Base-by-base conservation (phyloP, 805 yeast genomes). In the Candida odintsovae region DNA sequence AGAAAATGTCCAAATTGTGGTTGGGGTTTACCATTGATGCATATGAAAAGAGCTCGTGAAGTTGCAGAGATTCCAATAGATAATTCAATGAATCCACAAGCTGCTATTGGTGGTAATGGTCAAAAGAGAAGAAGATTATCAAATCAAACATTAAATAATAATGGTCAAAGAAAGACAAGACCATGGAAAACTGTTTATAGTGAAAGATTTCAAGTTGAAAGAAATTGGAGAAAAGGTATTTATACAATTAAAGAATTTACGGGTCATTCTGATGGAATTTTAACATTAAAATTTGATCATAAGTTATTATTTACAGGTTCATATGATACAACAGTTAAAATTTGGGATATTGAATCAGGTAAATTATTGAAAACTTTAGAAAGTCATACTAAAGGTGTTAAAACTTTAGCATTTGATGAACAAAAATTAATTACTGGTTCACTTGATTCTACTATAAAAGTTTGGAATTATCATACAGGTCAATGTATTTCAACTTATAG, bases 1-100 rank as follows among this genome's bases (percentile, higher is more conserved):
- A 76, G 95, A 50, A 94, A 94, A 65, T 94, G 99, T 69, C 96
- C 97, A 36, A 88, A 88, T 61, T 94, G 99, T 69, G 99, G 99
- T 15, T 94, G 99, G 99, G 99, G 99, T 5, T 73, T 94, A 53
- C 99, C 99, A 3, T 69, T 94, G 49, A 78, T 94, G 80, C 96
- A 90, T 59, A 88, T 90, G 81, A 86, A 83, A 62, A 73, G 85
- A 45, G 84, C 83, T 2, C 66, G 86, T 50, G 80, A 80, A 58
- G 67, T 63, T 54, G 51, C 19, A n/a, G 50, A 48, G 20, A 39
- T 44, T 13, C 45, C 45, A 15, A 39, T 44, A n/a, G 50, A 44
- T 26, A 43, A 47, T 23, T 28, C 38, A 12, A 12, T 55, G n/a
- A 51, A 48, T 20, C 23, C 40, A 20, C 19, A 18, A 11, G 36